Percentiles rank a stretch among this genome's conserved stretches.
These are phyloP conservation scores for Plantago major DNA, from an alignment of 257 asterid genomes.

Conservation along the genomic window DNA sequence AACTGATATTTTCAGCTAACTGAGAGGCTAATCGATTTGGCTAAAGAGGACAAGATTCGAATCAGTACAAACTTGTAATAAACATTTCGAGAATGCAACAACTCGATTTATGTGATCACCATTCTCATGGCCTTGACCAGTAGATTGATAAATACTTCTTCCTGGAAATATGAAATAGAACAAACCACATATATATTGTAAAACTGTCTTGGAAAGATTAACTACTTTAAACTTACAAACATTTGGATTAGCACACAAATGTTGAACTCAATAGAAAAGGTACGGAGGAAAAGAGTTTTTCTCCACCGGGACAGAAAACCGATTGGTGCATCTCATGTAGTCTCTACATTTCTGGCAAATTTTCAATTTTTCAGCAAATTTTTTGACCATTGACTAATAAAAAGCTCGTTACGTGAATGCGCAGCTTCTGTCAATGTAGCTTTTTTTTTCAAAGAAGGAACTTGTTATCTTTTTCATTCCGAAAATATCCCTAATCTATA, in stretches of 20 bases:
- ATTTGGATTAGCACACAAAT: not conserved
- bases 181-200: slow-evolving; percentile 1
- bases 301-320: no score
- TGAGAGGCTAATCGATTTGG: slow-evolving; percentile 4
- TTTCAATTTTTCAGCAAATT: no score
- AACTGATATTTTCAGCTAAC: slow-evolving; percentile 4
- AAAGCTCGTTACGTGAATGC: no score
- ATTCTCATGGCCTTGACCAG: slow-evolving; percentile 84
- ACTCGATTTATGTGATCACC: slow-evolving; percentile 79
- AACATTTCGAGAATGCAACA: slow-evolving; percentile 88
- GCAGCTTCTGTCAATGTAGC: no score
- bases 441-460: no score
- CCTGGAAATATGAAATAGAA: slow-evolving; percentile 47
- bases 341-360: no score
- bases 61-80: slow-evolving; percentile 63
- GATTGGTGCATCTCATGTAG: no score
- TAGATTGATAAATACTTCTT: slow-evolving; percentile 85
- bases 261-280: not conserved
- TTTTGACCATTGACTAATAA: no score
- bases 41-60: not conserved
- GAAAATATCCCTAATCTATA: no score
- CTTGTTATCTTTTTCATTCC: no score
- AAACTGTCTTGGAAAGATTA: slow-evolving; percentile 1
- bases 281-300: no score
- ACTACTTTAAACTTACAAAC: not conserved